Evolutionary conservation across 164 flowering plant genomes (phyloP), one percentile per base, ranked within the genome.

Genomic region (Piper betle): DNA sequence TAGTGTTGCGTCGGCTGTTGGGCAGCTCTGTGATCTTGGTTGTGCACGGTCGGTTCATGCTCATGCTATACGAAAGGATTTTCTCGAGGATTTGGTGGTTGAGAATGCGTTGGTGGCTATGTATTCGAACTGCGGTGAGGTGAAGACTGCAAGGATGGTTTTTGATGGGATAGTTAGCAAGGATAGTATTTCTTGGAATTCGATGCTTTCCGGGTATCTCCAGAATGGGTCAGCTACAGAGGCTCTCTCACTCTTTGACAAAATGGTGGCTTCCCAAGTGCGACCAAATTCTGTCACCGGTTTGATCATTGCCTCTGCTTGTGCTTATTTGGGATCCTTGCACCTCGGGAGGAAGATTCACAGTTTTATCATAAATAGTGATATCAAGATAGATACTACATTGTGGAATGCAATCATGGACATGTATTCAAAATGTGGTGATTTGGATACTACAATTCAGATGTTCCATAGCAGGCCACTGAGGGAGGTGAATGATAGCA

Each of bases 371-470:
- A 46, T 69, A 15, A 20, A 65, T 46, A 69, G 43, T 39, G 59
- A 53, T 39, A 69, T 73, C 20, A 55, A 46, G 43, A 60, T 73
- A 12, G 74, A 72, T 37, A 60, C 56, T 3, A 73, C 66, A n/a
- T 67, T 80, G 25, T 41, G 59, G 68, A 80, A 75, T 70, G 76
- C 81, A 53, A 64, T 80, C 46, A 66, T 80, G 37, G 83, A 80
- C 66, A 75, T 80, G 81, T 74, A 75, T 66, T 74, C 77, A 17
- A 80, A 80, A 53, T 80, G 80, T 60, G 81, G 81, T 37, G 77
- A 78, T 42, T 62, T 80, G 52, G 73, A 70, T 7, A 59, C 75
- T 55, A 74, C 81, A 12, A 55, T 61, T 59, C 60, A 57, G 52
- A 69, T 80, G 63, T 80, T 78, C 59, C 55, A 67, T 42, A 50